Base-by-base conservation (phyloP, 345 rosid genomes). In the Geranium brycei region DNA sequence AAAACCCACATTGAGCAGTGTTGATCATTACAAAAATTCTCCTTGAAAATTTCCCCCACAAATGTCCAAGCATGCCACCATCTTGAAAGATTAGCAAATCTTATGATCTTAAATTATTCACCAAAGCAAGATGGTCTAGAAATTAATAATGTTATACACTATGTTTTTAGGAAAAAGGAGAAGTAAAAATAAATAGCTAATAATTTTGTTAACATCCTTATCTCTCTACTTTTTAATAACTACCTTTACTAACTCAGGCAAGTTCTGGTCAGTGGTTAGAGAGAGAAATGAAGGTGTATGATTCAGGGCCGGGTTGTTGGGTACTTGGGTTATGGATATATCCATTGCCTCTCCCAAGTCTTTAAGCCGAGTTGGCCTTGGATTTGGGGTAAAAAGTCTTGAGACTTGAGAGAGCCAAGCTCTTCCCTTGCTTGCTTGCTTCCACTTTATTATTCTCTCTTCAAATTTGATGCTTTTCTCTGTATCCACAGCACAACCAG, bases 391-490 rank as follows among this genome's bases (percentile, higher is more conserved):
- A 3, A 15, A 31, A 68, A 57, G 65, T 60, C 78, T 67, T 17
- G 68, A 17, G 62, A 58, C 78, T 67, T 17, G 68, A 17, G 62
- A 58, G 71, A 31, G 66, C 38, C 75, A 63, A 66, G 35, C 15
- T 66, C 67, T 66, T 73, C 64, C 58, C 59, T 63, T 40, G 70
- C 82, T 68, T 31, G 19, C 63, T 59, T 64, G 59, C 72, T 19
- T 47, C 23, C 73, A 71, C 81, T 73, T 74, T 77, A 77, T 77
- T 77, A 77, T 77, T 77, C 75, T 68, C 78, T 73, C 82, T 74
- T 82, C 76, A 82, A 82, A 71, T 74, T 77, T 69, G 73, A 79
- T 82, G 62, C 79, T 77, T 79, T 73, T 76, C 71, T 68, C 75
- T 78, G 78, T 78, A 57, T 74, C 75, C 76, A 63, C 68, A 80